A percentile compares a stretch with the other conserved stretches of the same genome.
Conservation (phyloP, 768 basidiomycete genomes). For the Xerocomus brunneocitrinus region DNA sequence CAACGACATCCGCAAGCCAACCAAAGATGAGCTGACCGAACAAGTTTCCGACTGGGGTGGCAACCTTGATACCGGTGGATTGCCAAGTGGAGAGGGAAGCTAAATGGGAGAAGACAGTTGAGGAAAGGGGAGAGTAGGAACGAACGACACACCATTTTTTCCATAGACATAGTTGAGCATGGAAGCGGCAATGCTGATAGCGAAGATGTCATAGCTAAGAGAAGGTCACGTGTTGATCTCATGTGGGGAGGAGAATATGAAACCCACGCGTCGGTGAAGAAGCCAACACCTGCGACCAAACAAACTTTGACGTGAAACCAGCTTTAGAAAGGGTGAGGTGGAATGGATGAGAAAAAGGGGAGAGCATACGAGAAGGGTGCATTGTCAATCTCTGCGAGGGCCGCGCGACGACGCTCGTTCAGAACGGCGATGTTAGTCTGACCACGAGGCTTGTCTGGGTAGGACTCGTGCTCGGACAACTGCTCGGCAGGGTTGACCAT, state of each 20-base stretch:
- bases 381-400: constrained; percentile 83
- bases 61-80: constrained; percentile 73
- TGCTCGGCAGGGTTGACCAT: constrained; percentile 24
- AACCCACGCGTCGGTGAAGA: constrained; percentile 81
- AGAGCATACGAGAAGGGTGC: constrained; percentile 72
- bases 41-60: constrained; percentile 71
- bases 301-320: constrained; percentile 85
- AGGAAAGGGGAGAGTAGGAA: background rate
- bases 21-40: constrained; percentile 76
- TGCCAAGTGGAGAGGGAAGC: constrained; percentile 47
- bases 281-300: constrained; percentile 72
- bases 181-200: constrained; percentile 77
- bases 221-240: background rate
- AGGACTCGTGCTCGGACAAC: constrained; percentile 29
- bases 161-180: constrained; percentile 87
- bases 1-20: constrained; percentile 72
- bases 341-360: background rate
- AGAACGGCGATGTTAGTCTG: constrained; percentile 37
- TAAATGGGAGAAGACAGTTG: background rate
- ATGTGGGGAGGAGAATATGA: background rate
- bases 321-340: constrained; percentile 29
- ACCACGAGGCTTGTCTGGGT: constrained; percentile 19
- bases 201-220: constrained; percentile 71
- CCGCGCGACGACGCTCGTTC: constrained; percentile 71
- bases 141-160: constrained; percentile 7